Evolutionary conservation across 1,284 basidiomycete species (phyloP).

Genomic region (Trichosporon coremiiforme): DNA sequence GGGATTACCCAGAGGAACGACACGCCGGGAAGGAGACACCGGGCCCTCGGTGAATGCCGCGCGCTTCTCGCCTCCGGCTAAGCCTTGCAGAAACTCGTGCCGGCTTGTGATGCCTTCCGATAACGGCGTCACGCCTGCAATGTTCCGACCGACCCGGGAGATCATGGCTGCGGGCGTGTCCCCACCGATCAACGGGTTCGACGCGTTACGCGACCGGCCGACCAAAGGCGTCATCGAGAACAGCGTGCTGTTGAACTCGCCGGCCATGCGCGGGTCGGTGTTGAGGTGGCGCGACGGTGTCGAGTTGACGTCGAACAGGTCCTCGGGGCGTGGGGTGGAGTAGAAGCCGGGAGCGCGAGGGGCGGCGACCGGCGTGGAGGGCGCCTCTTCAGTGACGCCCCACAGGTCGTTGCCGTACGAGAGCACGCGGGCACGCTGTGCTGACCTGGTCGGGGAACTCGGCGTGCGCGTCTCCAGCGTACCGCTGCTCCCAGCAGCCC

Average conservation of each 20-base stretch:
- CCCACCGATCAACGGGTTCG: constrained; percentile 35
- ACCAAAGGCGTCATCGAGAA: constrained; percentile 51
- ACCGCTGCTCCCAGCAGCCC: constrained; percentile 32
- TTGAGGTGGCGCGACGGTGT: constrained; percentile 53
- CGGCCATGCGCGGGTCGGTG: constrained; percentile 35
- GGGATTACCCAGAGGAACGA: constrained; percentile 37
- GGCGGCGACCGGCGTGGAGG: constrained; percentile 46
- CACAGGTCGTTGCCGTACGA: constrained; percentile 51
- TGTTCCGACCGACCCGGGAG: constrained; percentile 30
- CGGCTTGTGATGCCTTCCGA: constrained; percentile 37
- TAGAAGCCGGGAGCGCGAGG: constrained; percentile 35
- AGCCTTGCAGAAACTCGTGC: constrained; percentile 46
- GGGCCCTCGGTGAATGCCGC: constrained; percentile 24
- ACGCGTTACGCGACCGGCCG: constrained; percentile 41
- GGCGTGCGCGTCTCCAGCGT: constrained; percentile 37
- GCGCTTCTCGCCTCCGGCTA: constrained; percentile 23
- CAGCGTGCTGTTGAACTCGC: constrained; percentile 46
- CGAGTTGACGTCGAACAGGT: constrained; percentile 53
- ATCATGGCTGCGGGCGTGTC: constrained; percentile 27
- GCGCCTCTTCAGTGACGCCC: constrained; percentile 39
- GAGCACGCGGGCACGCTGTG: constrained; percentile 45
- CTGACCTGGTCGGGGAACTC: constrained; percentile 30
- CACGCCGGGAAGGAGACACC: constrained; percentile 33
- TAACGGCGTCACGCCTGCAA: constrained; percentile 31
- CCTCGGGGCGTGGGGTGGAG: constrained; percentile 50